Percentiles rank a stretch among this genome's conserved stretches.
These are phyloP conservation scores for Chimonanthus praecox DNA, from an alignment of 164 flowering plant genomes.

Conservation along the genomic window DNA sequence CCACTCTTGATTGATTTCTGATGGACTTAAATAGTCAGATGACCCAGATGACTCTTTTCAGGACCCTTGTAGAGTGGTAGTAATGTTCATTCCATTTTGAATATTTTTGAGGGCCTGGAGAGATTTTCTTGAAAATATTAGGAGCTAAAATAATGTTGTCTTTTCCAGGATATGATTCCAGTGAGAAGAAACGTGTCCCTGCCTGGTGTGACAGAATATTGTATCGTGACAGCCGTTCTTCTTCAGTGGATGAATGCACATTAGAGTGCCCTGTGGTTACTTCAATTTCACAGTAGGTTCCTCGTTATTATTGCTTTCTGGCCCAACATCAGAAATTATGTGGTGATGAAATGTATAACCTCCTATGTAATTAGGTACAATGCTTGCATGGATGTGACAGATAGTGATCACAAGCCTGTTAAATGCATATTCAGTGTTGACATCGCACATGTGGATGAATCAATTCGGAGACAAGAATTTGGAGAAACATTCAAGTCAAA, in stretches of 20 bases:
- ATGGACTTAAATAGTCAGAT: background rate
- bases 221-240: conserved; percentile 72
- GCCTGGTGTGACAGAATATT: conserved; percentile 98
- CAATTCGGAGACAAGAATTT: conserved; percentile 67
- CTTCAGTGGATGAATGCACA: conserved; percentile 52
- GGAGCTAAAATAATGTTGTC: conserved; percentile 3
- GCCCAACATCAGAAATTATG: background rate
- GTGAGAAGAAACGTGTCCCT: conserved; percentile 99
- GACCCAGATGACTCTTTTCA: background rate
- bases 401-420: conserved; percentile 99
- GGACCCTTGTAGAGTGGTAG: background rate
- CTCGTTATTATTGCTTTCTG: background rate
- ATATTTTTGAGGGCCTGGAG: background rate
- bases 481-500: conserved; percentile 61
- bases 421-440: conserved; percentile 67
- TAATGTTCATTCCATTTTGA: background rate
- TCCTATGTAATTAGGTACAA: conserved; percentile 58
- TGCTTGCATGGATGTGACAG: conserved; percentile 96
- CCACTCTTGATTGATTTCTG: background rate
- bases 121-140: background rate
- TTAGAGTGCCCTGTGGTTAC: conserved; percentile 79
- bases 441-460: conserved; percentile 72
- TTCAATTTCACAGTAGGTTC: conserved; percentile 56
- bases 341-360: conserved; percentile 1
- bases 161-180: conserved; percentile 87